Conservation (phyloP, 768 basidiomycete species). For the Heimioporus sp. region DNA sequence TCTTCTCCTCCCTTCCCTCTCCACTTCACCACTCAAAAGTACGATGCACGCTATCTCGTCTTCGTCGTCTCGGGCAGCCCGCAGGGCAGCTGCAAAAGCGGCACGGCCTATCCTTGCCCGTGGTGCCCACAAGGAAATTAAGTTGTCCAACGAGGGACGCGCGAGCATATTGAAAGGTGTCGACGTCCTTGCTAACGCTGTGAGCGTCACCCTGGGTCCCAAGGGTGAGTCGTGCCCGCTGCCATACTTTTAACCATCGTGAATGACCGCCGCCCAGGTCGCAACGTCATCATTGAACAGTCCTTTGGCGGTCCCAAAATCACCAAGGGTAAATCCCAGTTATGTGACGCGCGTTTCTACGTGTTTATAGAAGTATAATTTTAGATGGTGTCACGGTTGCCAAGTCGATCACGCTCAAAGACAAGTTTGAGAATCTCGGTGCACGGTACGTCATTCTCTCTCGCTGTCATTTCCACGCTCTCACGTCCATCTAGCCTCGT, state of each 20-base stretch:
- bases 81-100: slow-evolving; percentile 61
- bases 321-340: slow-evolving; percentile 71
- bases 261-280: slow-evolving; percentile 46
- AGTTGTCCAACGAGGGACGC: slow-evolving; percentile 94
- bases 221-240: slow-evolving; percentile 57
- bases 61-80: slow-evolving; percentile 64
- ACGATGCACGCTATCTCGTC: slow-evolving; percentile 71
- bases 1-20: neutral
- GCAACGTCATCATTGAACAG: slow-evolving; percentile 99
- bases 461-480: neutral
- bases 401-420: slow-evolving; percentile 89
- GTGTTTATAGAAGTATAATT: slow-evolving; percentile 6
- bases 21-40: slow-evolving; percentile 2
- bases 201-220: slow-evolving; percentile 93
- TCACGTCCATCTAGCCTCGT: slow-evolving; percentile 58
- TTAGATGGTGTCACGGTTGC: slow-evolving; percentile 97
- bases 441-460: slow-evolving; percentile 66
- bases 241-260: neutral
- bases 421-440: slow-evolving; percentile 99
- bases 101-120: slow-evolving; percentile 56
- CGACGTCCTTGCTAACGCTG: slow-evolving; percentile 95
- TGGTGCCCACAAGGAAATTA: slow-evolving; percentile 92
- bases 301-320: slow-evolving; percentile 89
- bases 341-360: neutral
- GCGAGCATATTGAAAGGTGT: slow-evolving; percentile 94